Percentiles rank a stretch among this genome's conserved stretches.
phyloP scores from a whole-genome alignment of 306 rosid species.

The Cucumis melo region DNA sequence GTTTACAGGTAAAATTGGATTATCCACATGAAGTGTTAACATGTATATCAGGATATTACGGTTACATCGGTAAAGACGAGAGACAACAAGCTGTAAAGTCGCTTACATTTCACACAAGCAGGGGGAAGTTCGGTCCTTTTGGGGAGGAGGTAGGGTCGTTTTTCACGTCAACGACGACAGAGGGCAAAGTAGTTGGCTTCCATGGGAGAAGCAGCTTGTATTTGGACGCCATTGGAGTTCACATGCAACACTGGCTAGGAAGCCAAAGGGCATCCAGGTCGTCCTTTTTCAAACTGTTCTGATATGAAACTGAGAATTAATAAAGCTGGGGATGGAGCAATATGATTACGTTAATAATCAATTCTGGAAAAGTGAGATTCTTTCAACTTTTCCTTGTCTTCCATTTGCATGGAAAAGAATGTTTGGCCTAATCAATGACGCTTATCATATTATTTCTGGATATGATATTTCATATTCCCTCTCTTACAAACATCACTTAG shows the following conservation, averaged over 20 bases:
- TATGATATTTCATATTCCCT: neutral
- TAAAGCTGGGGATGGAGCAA: neutral
- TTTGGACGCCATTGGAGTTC: conserved; percentile 87
- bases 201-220: conserved; percentile 49
- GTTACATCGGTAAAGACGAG: conserved; percentile 35
- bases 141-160: conserved; percentile 77
- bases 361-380: neutral
- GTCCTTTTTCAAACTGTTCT: conserved; percentile 54
- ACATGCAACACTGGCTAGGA: conserved; percentile 96
- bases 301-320: neutral
- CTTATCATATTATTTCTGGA: neutral
- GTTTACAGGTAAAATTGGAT: conserved; percentile 64
- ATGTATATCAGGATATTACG: conserved; percentile 66
- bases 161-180: conserved; percentile 80
- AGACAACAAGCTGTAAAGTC: conserved; percentile 41
- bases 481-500: neutral
- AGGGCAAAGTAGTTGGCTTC: conserved; percentile 81
- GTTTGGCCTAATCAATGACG: neutral
- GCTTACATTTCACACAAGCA: conserved; percentile 48
- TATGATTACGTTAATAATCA: neutral
- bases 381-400: neutral
- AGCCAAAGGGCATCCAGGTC: conserved; percentile 41
- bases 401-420: neutral
- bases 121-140: conserved; percentile 86
- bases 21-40: conserved; percentile 70